Conservation (phyloP, 129 eudicot species). For the Lonicera japonica region DNA sequence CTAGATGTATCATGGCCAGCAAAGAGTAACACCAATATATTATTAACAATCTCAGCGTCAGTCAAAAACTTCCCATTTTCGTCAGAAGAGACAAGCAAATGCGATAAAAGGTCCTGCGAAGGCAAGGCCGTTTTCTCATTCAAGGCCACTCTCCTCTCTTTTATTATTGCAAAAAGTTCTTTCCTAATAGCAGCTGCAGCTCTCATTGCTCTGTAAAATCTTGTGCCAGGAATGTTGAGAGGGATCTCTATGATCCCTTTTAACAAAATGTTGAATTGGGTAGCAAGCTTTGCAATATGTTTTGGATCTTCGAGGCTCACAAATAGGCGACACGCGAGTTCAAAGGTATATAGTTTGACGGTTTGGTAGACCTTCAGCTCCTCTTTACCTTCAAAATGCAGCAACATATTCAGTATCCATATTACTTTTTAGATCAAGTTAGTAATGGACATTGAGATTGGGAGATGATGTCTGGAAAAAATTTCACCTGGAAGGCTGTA, state of each 20-base stretch:
- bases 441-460: not conserved
- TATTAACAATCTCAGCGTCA: constrained; percentile 11
- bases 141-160: constrained; percentile 10
- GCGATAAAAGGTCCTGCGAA: constrained; percentile 18
- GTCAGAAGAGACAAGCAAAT: constrained; percentile 9
- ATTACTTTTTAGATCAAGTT: too few species aligned
- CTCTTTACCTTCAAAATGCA: constrained; percentile 34
- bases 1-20: constrained; percentile 15
- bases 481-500: too few species aligned
- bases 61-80: constrained; percentile 3
- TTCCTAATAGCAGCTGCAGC: constrained; percentile 26
- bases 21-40: constrained; percentile 7
- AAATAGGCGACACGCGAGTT: constrained; percentile 57
- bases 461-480: too few species aligned
- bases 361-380: constrained; percentile 38
- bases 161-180: not conserved
- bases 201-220: constrained; percentile 32
- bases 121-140: constrained; percentile 11
- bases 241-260: constrained; percentile 51
- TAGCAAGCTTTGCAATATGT: constrained; percentile 29
- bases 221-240: constrained; percentile 49
- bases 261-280: constrained; percentile 38
- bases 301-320: constrained; percentile 36
- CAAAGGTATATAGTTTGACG: constrained; percentile 42
- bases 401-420: not conserved